phyloP scores from a whole-genome alignment of 202 grass and related monocot genomes.

The Panicum virgatum region DNA sequence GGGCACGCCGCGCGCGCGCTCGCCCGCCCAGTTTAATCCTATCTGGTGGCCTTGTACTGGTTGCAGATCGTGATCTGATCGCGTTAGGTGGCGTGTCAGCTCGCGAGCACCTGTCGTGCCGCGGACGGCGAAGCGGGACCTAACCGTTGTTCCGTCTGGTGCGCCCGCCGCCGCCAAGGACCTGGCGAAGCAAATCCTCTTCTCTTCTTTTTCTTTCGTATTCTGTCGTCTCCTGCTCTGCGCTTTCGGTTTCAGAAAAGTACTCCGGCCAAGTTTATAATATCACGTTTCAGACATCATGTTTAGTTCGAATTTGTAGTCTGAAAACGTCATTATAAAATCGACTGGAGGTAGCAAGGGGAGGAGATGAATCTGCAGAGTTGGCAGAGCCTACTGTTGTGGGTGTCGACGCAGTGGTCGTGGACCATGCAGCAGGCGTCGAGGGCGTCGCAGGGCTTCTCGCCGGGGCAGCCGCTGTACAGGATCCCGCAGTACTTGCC shows the following conservation, averaged over 20 bases:
- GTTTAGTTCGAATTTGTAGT: too few species aligned
- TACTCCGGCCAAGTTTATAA: too few species aligned
- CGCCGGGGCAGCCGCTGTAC: slow-evolving; percentile 90
- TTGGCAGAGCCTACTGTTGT: slow-evolving; percentile 44
- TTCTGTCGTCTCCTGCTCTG: not conserved
- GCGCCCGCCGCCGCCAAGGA: not conserved
- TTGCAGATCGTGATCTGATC: not conserved
- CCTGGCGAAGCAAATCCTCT: not conserved
- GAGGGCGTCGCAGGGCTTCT: slow-evolving; percentile 94
- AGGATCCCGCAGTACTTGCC: slow-evolving; percentile 93
- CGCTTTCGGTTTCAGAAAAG: not conserved
- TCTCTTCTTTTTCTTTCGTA: not conserved
- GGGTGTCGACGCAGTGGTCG: slow-evolving; percentile 75
- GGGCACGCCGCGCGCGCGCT: not conserved
- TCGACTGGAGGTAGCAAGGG: too few species aligned
- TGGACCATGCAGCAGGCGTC: slow-evolving; percentile 97
- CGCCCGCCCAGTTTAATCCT: not conserved
- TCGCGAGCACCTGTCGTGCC: slow-evolving; percentile 13
- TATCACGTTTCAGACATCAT: too few species aligned
- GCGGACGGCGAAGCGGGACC: not conserved
- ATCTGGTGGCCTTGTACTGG: not conserved
- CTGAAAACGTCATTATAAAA: too few species aligned
- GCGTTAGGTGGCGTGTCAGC: slow-evolving; percentile 35
- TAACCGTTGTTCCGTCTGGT: not conserved
- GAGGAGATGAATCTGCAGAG: not conserved